Base-by-base conservation (phyloP, 208 protist species). In the Novymonas esmeraldas region DNA sequence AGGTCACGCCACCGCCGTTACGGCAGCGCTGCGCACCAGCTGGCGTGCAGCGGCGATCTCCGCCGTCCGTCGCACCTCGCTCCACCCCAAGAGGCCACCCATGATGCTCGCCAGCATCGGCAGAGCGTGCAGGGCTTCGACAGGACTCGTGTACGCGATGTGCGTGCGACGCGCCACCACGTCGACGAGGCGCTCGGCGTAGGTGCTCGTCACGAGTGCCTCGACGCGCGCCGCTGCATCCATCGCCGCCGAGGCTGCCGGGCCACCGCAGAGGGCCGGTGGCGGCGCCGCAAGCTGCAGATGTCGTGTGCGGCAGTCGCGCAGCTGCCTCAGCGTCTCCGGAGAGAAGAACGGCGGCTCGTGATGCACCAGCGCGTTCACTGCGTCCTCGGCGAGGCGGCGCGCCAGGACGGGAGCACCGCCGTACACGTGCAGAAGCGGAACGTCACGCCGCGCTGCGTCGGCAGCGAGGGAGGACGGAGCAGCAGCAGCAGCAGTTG, bases 71-170 rank as follows among this genome's bases (percentile, higher is more conserved):
- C 76, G 50, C n/a, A n/a, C 54, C n/a, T 22, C 28, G 10, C 42
- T 55, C 85, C 87, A 95, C 0, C 67, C 66, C 10, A 81, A 65
- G 54, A 79, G 55, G 18, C 2, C 36, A n/a, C 51, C 41, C 77
- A 95, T 74, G 11, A 92, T 41, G 20, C 36, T 31, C 33, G 84
- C 76, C 31, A 92, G 60, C 0, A 62, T 54, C 1, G 84, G 81
- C 51, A 91, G 50, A 9, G 84, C 85, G 1, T 39, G 22, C 16
- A 86, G 28, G 0, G 91, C 88, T 57, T 94, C 73, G 3, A 63
- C 80, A 1, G 91, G 91, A 41, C 88, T 94, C 14, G 80, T 94
- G 79, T 85, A 94, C 26, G 70, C 86, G 10, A 87, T 65, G 45
- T 82, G 82, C 18, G 80, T 84, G 33, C 91, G 83, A 2, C 91